Percentiles rank a stretch among this genome's conserved stretches.
Conservation (phyloP, 768 basidiomycete species). For the Rhodotorula babjevae region DNA sequence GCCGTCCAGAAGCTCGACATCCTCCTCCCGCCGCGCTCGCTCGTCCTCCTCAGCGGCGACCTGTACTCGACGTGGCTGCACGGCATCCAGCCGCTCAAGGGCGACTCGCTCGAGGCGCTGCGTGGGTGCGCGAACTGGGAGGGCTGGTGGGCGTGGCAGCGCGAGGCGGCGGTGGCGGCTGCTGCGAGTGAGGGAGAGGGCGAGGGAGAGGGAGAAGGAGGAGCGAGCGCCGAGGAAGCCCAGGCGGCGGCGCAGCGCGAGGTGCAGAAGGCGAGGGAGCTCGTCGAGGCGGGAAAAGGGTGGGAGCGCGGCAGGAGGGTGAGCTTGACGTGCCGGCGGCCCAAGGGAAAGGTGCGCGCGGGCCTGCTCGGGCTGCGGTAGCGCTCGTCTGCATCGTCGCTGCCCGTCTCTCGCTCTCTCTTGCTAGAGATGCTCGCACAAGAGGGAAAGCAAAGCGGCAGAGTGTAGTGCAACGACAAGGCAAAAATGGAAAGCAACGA, state of each 20-base stretch:
- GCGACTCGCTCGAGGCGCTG: constrained; percentile 38
- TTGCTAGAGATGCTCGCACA: no score
- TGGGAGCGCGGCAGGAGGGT: constrained; percentile 58
- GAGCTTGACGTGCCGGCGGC: constrained; percentile 81
- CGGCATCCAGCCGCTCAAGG: constrained; percentile 38
- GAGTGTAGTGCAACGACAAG: no score
- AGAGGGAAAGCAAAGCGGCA: no score
- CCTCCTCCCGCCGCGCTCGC: constrained; percentile 77
- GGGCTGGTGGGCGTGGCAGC: constrained; percentile 39
- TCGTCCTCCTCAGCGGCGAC: constrained; percentile 65
- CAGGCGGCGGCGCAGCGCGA: background rate
- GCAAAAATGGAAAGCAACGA: no score
- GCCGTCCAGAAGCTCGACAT: constrained; percentile 54
- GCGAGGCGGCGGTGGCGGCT: background rate
- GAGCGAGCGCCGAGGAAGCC: no score
- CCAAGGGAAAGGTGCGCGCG: constrained; percentile 56
- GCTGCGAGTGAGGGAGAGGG: background rate
- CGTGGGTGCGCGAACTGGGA: constrained; percentile 42
- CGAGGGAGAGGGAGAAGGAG: no score
- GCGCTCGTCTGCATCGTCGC: background rate
- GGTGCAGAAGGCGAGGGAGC: constrained; percentile 54
- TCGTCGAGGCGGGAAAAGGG: constrained; percentile 46
- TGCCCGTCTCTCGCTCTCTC: no score
- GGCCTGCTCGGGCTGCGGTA: background rate
- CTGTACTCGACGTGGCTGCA: constrained; percentile 65